Base-by-base conservation (phyloP, 2,329 filamentous ascomycete genomes). In the Aspergillus pseudoterreus region DNA sequence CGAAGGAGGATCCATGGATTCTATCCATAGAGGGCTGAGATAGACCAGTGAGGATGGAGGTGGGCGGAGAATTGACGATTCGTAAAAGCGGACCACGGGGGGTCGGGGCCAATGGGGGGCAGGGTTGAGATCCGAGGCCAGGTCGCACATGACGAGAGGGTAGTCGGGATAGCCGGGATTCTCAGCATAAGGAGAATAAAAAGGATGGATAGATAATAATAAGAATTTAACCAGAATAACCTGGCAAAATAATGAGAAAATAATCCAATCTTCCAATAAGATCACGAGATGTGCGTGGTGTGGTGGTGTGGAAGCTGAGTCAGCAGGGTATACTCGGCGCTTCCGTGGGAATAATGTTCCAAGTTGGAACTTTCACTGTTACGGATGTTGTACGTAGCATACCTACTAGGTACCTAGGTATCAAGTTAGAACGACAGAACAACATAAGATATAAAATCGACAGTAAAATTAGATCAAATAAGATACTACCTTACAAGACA, bases 91-190 rank as follows among this genome's bases (percentile, higher is more conserved):
- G 47, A 51, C 46, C 43, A 49, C 45, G 19, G 15, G 12, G 36
- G 47, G 36, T 41, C 42, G 33, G 43, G 47, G 45, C 56, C 52
- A 59, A 57, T 51, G 49, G 43, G 35, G 54, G 56, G 22, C n/a
- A 22, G 19, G 33, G 47, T 27, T 52, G 42, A 43, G 47, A 38
- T 39, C 54, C 49, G 55, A 57, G 53, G 48, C 45, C 53, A 43
- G 46, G 56, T 55, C 52, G 56, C 60, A 61, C 60, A 56, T 63
- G 60, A 62, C 52, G 50, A 43, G 49, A 45, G 36, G 54, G 52
- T 49, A 54, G 45, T 61, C 62, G 61, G 62, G 56, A 61, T 52
- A 55, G 45, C 55, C 59, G 59, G 61, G 36, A 24, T 41, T 39
- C 46, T 42, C 27, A 38, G 46, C 38, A 48, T 48, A 48, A 15